Base-by-base conservation (phyloP, 495 filamentous ascomycete species). In the Tetracladium setigerum region DNA sequence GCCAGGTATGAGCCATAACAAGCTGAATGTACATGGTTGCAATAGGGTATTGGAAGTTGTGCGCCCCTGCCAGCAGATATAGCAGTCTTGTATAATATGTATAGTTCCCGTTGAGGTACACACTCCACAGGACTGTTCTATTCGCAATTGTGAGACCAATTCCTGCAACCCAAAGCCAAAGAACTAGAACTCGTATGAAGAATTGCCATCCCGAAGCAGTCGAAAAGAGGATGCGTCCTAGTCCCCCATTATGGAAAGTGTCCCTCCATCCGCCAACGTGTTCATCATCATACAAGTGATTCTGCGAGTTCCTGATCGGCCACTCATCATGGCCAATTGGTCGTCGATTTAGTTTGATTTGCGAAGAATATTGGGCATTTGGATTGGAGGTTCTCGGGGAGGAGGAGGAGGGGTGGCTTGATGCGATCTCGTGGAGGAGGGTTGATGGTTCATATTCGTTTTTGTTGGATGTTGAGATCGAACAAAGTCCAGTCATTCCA, bases 41-140 rank as follows among this genome's bases (percentile, higher is more conserved):
- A 6, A 76, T 47, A 13, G 73, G 73, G 44, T 74, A 77, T 24
- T 62, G 62, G 47, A 77, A 74, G 59, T 73, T 76, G 43, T 75
- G 74, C 16, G 71, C 69, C 32, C 72, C 73, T 33, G 70, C 70
- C 71, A 57, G 52, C 37, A 59, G 30, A 9, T 22, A n/a, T 36
- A 59, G 42, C 43, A 57, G 39, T 32, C 50, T 58, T 17, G 56
- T 59, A 38, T 59, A 52, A 24, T 40, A 46, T 6, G 56, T 59
- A 40, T 59, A 50, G 30, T 52, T 53, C 24, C 47, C 34, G 41
- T 59, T 41, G 44, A 56, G 50, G 49, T 55, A 59, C 49, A 32
- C 53, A 56, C 56, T 59, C 53, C 41, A 56, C 4, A 76, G 37
- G 35, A 73, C 70, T 38, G 76, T 71, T 41, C 67, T 49, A 57